Evolutionary conservation across 352 stramenopile genomes (phyloP).

Genomic region (Phytophthora hibernalis): DNA sequence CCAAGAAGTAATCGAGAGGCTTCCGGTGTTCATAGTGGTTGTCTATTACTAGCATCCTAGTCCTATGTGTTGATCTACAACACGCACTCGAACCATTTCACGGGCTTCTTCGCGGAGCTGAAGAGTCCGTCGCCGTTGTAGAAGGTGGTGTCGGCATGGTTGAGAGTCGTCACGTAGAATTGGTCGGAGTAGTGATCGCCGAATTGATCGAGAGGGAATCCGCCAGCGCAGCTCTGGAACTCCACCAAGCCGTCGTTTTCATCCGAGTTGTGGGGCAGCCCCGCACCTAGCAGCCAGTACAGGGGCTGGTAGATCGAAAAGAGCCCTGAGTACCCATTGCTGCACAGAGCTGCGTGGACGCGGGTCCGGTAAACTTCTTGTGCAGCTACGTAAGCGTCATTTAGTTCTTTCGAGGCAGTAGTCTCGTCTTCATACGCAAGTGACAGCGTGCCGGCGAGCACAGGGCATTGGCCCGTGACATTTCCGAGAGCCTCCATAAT

Average conservation of each 20-base stretch:
- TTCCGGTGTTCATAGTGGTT: conserved; percentile 3
- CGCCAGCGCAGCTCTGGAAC: conserved; percentile 62
- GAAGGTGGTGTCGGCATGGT: conserved; percentile 73
- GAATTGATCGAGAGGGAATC: conserved; percentile 44
- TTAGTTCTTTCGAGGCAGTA: conserved; percentile 23
- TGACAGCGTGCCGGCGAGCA: conserved; percentile 34
- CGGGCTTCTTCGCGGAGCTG: conserved; percentile 52
- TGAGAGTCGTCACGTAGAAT: conserved; percentile 71
- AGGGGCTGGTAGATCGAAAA: conserved; percentile 40
- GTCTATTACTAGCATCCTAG: conserved; percentile 7
- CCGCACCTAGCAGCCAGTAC: conserved; percentile 38
- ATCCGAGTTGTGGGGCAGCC: conserved; percentile 45
- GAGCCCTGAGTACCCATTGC: conserved; percentile 44
- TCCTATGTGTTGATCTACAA: conserved; percentile 37
- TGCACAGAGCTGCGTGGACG: conserved; percentile 53
- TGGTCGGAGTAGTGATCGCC: conserved; percentile 43
- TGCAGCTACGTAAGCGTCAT: conserved; percentile 38
- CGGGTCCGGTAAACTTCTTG: conserved; percentile 40
- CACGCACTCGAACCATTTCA: conserved; percentile 82
- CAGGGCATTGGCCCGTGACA: conserved; percentile 46
- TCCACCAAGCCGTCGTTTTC: conserved; percentile 58
- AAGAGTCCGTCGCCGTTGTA: conserved; percentile 65
- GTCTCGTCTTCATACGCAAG: conserved; percentile 48
- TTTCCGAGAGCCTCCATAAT: conserved; percentile 43
- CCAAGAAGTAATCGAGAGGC: too few species aligned